A percentile compares a stretch with the other conserved stretches of the same genome.
Evolutionary conservation across 495 filamentous ascomycete genomes (phyloP).

Genomic region (Aspergillus wentii): DNA sequence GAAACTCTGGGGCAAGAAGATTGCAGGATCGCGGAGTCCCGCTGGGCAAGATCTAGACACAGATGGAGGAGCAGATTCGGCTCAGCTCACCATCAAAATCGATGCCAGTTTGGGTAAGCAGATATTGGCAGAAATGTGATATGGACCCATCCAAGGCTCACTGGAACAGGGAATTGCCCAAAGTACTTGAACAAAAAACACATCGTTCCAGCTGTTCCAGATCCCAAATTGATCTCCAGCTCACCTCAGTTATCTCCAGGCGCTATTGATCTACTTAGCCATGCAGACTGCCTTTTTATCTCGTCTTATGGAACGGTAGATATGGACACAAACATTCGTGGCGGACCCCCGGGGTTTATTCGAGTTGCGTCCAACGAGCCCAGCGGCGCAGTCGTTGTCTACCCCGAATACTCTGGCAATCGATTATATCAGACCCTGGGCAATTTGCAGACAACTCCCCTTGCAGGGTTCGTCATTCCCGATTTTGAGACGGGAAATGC

Average conservation of each 20-base stretch:
- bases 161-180: conserved; percentile 62
- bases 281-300: conserved; percentile 74
- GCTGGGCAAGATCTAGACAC: conserved; percentile 16
- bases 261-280: conserved; percentile 54
- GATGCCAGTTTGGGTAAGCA: conserved; percentile 59
- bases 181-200: conserved; percentile 77
- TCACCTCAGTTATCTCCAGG: conserved; percentile 32
- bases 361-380: conserved; percentile 51
- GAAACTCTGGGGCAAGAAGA: conserved; percentile 62
- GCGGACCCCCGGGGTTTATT: conserved; percentile 70
- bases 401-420: conserved; percentile 80
- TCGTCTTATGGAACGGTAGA: conserved; percentile 52
- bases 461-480: conserved; percentile 61
- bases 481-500: conserved; percentile 67
- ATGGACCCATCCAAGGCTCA: conserved; percentile 4
- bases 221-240: conserved; percentile 47
- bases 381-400: conserved; percentile 51
- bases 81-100: conserved; percentile 63
- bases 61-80: conserved; percentile 30
- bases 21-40: conserved; percentile 47
- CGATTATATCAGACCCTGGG: conserved; percentile 77
- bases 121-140: not conserved
- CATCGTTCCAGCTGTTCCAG: conserved; percentile 48
- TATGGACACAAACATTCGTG: conserved; percentile 86
- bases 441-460: conserved; percentile 61